phyloP scores from a whole-genome alignment of 2,329 filamentous ascomycete species.

The Cladophialophora immunda region DNA sequence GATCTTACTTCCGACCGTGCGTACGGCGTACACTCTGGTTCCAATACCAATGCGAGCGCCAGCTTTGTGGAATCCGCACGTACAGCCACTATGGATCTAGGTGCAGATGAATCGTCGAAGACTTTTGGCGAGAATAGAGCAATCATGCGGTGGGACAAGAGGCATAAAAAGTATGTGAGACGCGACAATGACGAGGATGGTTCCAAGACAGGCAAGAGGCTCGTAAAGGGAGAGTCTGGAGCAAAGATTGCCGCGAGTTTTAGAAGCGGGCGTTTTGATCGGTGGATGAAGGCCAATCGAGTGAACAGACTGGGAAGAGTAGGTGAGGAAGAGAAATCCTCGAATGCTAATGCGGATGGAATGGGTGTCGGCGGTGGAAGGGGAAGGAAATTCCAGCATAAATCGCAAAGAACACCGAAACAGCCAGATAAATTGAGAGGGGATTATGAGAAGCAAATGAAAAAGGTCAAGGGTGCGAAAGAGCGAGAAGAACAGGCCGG shows the following conservation, averaged over 20 bases:
- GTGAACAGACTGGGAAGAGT: slow-evolving; percentile 79
- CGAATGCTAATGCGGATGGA: slow-evolving; percentile 39
- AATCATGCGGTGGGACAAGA: slow-evolving; percentile 94
- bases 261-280: slow-evolving; percentile 91
- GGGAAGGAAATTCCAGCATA: slow-evolving; percentile 80
- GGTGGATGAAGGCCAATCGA: slow-evolving; percentile 87
- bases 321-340: slow-evolving; percentile 76
- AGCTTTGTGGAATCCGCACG: slow-evolving; percentile 91
- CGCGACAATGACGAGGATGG: slow-evolving; percentile 95
- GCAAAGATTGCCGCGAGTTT: slow-evolving; percentile 96
- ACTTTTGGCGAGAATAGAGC: slow-evolving; percentile 80
- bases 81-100: slow-evolving; percentile 84
- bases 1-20: slow-evolving; percentile 88
- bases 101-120: slow-evolving; percentile 83
- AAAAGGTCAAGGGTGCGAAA: slow-evolving; percentile 84
- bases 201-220: slow-evolving; percentile 68
- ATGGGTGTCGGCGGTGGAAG: not conserved
- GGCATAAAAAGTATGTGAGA: slow-evolving; percentile 92
- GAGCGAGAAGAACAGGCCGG: slow-evolving; percentile 62
- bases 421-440: slow-evolving; percentile 90
- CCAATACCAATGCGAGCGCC: slow-evolving; percentile 54
- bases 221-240: slow-evolving; percentile 88
- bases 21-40: slow-evolving; percentile 90
- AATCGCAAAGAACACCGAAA: slow-evolving; percentile 86
- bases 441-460: slow-evolving; percentile 90